A percentile compares a stretch with the other conserved stretches of the same genome.
Evolutionary conservation across 768 basidiomycete genomes (phyloP).

Genomic region (Termitomyces sp.): DNA sequence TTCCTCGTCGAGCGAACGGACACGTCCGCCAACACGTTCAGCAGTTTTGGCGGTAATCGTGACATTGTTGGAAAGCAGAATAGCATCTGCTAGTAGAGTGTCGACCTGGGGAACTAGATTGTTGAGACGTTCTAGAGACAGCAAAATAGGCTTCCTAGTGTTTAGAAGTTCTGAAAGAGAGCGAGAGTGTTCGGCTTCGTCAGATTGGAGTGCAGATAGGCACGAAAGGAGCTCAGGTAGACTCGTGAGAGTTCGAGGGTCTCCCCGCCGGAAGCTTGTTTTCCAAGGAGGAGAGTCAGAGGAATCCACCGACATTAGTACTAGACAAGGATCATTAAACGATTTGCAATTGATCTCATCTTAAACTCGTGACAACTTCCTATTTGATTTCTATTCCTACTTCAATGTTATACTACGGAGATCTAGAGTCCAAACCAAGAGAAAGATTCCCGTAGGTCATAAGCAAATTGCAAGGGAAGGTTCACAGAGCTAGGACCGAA

Average conservation of each 20-base stretch:
- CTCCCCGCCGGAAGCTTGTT: conserved; percentile 9
- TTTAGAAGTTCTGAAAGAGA: conserved; percentile 69
- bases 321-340: neutral
- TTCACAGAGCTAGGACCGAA: conserved; percentile 35
- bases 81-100: conserved; percentile 53
- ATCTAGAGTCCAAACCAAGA: conserved; percentile 25
- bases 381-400: neutral
- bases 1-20: conserved; percentile 86
- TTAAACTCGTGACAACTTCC: neutral
- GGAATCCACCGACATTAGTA: conserved; percentile 3
- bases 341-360: neutral
- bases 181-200: conserved; percentile 71
- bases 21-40: conserved; percentile 87
- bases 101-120: conserved; percentile 58
- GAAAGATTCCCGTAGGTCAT: conserved; percentile 18
- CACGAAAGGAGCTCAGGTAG: conserved; percentile 69
- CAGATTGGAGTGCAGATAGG: conserved; percentile 67
- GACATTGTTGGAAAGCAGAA: conserved; percentile 49
- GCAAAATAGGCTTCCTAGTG: conserved; percentile 56
- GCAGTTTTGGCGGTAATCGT: conserved; percentile 72
- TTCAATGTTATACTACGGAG: neutral
- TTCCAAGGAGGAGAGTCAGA: neutral
- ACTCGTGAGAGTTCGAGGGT: conserved; percentile 47
- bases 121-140: conserved; percentile 57
- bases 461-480: conserved; percentile 17